These are phyloP conservation scores for Diplodia mutila DNA, from an alignment of 2,329 filamentous ascomycete genomes.

Conservation along the genomic window DNA sequence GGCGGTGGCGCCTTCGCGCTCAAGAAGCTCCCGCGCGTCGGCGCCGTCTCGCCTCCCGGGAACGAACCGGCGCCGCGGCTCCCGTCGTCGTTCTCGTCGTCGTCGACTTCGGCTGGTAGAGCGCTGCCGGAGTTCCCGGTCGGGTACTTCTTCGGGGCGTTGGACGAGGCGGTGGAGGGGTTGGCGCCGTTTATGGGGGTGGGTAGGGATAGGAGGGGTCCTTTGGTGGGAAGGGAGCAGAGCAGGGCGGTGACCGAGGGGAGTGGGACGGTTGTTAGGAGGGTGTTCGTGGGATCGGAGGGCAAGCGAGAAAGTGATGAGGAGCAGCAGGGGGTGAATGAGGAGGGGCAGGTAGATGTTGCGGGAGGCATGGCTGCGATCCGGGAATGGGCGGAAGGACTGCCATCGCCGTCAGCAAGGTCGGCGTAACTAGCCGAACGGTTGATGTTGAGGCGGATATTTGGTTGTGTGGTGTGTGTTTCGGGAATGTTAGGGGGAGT, in stretches of 20 bases:
- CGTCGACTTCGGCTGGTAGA: neutral
- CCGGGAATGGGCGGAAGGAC: too few relatives aligned
- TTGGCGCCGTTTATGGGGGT: slow-evolving; percentile 7
- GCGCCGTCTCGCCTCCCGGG: neutral
- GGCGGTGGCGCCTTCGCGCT: neutral
- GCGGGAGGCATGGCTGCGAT: too few relatives aligned
- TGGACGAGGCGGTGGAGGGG: neutral
- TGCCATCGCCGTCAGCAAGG: too few relatives aligned
- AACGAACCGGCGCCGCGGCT: too few relatives aligned
- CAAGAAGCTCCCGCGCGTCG: neutral
- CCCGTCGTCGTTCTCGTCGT: neutral
- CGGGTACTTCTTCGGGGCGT: neutral
- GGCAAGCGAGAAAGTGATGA: too few relatives aligned
- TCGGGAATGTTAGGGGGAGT: too few relatives aligned
- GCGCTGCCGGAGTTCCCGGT: neutral
- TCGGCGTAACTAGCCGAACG: too few relatives aligned
- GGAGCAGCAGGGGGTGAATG: too few relatives aligned
- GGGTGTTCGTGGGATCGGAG: neutral
- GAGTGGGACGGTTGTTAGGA: neutral
- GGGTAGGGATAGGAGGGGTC: neutral
- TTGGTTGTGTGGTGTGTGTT: too few relatives aligned
- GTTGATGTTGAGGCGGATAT: too few relatives aligned
- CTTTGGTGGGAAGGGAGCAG: neutral
- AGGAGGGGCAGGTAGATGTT: too few relatives aligned
- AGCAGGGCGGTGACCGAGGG: neutral